Percentiles rank a stretch among this genome's conserved stretches.
Evolutionary conservation across 108 stramenopile genomes (phyloP).

Genomic region (Cyclotella sp.): DNA sequence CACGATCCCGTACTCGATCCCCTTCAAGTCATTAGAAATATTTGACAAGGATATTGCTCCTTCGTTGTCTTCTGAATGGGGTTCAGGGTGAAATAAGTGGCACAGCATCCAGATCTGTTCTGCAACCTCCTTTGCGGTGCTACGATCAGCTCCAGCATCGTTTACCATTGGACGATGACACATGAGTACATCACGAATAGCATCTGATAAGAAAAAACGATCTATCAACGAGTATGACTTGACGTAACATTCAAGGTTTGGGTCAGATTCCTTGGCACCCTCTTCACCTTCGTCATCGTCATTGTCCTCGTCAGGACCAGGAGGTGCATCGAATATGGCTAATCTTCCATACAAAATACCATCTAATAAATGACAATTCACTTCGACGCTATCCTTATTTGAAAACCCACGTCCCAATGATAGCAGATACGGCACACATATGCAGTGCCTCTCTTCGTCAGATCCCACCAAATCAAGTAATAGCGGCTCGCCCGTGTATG

Average conservation of each 20-base stretch:
- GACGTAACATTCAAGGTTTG: constrained; percentile 66
- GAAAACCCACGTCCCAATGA: constrained; percentile 34
- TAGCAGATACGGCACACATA: constrained; percentile 54
- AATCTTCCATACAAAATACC: constrained; percentile 85
- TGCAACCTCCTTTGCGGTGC: constrained; percentile 73
- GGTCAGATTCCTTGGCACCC: constrained; percentile 54
- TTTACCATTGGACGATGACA: constrained; percentile 71
- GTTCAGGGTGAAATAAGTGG: constrained; percentile 50
- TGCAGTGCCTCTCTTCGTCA: constrained; percentile 52
- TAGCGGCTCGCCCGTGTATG: constrained; percentile 48
- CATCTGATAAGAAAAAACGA: constrained; percentile 76
- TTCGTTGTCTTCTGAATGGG: constrained; percentile 14
- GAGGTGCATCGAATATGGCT: constrained; percentile 81
- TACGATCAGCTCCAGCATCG: constrained; percentile 71
- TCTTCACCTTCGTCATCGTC: constrained; percentile 67
- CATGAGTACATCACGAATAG: constrained; percentile 77
- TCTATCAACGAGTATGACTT: constrained; percentile 70
- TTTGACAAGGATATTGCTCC: constrained; percentile 9
- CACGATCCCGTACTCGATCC: constrained; percentile 78
- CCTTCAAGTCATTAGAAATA: constrained; percentile 30
- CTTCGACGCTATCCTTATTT: constrained; percentile 24
- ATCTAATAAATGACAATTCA: constrained; percentile 37
- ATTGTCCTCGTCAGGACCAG: constrained; percentile 57
- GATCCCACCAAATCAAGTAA: constrained; percentile 54
- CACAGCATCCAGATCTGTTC: constrained; percentile 71